These are phyloP conservation scores for Pythium rishiriense DNA, from an alignment of 352 stramenopile species.

Conservation along the genomic window DNA sequence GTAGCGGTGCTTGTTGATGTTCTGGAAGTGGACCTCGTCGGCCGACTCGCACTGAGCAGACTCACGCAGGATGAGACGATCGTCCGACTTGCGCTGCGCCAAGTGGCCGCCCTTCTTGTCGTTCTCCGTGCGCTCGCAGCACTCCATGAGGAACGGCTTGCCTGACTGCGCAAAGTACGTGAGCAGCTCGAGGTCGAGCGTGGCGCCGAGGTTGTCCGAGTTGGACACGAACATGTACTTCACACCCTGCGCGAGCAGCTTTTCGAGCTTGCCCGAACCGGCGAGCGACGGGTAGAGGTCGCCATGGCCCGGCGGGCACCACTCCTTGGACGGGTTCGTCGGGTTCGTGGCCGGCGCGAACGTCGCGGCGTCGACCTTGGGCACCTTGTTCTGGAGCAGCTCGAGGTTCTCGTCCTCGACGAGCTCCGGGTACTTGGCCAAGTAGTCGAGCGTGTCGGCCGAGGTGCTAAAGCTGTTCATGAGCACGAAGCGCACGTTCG, in stretches of 20 bases:
- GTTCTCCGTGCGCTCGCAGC: slow-evolving; percentile 97
- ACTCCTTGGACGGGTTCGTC: slow-evolving; percentile 79
- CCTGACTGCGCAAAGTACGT: slow-evolving; percentile 89
- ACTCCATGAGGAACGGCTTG: slow-evolving; percentile 93
- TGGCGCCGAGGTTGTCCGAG: slow-evolving; percentile 87
- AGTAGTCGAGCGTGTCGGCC: slow-evolving; percentile 82
- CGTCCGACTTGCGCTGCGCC: slow-evolving; percentile 88
- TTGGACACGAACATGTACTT: slow-evolving; percentile 93
- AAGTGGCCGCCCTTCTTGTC: slow-evolving; percentile 99
- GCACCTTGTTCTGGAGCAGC: slow-evolving; percentile 99
- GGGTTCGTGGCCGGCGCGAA: slow-evolving; percentile 61
- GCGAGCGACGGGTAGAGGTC: slow-evolving; percentile 85
- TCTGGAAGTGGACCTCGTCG: slow-evolving; percentile 84
- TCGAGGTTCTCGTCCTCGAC: slow-evolving; percentile 95
- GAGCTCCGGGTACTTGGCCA: slow-evolving; percentile 90
- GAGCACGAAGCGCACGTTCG: slow-evolving; percentile 89
- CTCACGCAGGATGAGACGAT: slow-evolving; percentile 94
- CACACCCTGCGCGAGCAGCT: slow-evolving; percentile 79
- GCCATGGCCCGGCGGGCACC: slow-evolving; percentile 84
- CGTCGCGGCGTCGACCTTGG: slow-evolving; percentile 92
- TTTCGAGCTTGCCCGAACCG: slow-evolving; percentile 84
- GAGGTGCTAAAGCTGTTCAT: slow-evolving; percentile 91
- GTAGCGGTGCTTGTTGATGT: slow-evolving; percentile 87
- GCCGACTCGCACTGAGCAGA: slow-evolving; percentile 87
- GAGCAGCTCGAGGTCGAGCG: slow-evolving; percentile 81